These are phyloP conservation scores for Dactylonectria estremocensis DNA, from an alignment of 2,329 filamentous ascomycete genomes.

Conservation along the genomic window DNA sequence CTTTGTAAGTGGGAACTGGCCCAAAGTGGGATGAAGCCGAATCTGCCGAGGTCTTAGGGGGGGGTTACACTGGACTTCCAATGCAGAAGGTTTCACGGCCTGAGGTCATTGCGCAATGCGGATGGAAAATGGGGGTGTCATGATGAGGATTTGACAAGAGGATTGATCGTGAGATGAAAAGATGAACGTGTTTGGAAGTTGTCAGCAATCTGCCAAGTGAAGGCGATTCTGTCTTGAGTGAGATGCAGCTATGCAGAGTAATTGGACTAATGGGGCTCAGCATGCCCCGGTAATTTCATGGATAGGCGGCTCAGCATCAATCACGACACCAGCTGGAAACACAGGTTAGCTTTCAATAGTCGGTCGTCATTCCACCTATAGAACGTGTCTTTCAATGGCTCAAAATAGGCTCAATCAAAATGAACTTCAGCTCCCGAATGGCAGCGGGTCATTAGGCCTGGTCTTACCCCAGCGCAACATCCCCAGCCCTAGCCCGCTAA, in stretches of 20 bases:
- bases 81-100: not conserved
- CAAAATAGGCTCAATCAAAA: constrained; percentile 36
- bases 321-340: constrained; percentile 5
- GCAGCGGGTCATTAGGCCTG: constrained; percentile 40
- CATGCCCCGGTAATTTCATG: constrained; percentile 23
- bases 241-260: constrained; percentile 24
- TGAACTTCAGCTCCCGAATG: constrained; percentile 43
- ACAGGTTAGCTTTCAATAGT: constrained; percentile 27
- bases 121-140: not conserved
- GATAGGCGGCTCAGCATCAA: constrained; percentile 19
- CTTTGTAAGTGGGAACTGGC: constrained; percentile 21
- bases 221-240: not conserved
- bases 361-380: not conserved
- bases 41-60: constrained; percentile 13
- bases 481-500: constrained; percentile 36
- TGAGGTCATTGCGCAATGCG: not conserved
- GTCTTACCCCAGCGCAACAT: constrained; percentile 36
- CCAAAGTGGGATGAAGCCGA: constrained; percentile 11
- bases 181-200: not conserved
- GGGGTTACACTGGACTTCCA: not conserved
- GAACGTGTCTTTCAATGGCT: constrained; percentile 34
- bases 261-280: constrained; percentile 8
- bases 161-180: not conserved
- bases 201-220: not conserved
- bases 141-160: not conserved